These are phyloP conservation scores for Astrothelium subdiscretum DNA, from an alignment of 495 filamentous ascomycete genomes.

Conservation along the genomic window DNA sequence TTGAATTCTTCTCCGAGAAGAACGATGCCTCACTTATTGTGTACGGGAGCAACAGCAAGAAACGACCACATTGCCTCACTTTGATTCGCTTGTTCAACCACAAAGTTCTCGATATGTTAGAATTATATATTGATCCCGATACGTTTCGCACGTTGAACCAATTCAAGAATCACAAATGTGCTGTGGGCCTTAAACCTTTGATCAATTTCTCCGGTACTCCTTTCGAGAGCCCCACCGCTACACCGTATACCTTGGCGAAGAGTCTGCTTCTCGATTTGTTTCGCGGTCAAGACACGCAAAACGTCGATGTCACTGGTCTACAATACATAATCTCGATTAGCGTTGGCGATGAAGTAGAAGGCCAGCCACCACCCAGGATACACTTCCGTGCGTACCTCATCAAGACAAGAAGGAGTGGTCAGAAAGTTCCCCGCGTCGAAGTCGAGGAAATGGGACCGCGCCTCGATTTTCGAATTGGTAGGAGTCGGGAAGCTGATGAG, in stretches of 20 bases:
- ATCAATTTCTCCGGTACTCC: slow-evolving; percentile 72
- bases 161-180: slow-evolving; percentile 74
- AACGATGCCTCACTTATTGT: slow-evolving; percentile 78
- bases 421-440: slow-evolving; percentile 80
- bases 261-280: slow-evolving; percentile 86
- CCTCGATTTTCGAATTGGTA: slow-evolving; percentile 83
- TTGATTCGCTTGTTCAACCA: slow-evolving; percentile 70
- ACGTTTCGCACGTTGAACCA: slow-evolving; percentile 54
- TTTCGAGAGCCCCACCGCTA: slow-evolving; percentile 65
- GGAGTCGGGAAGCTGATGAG: slow-evolving; percentile 62
- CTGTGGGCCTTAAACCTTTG: slow-evolving; percentile 76
- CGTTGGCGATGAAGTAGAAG: slow-evolving; percentile 57
- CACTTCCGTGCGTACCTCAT: slow-evolving; percentile 79
- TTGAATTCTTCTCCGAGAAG: slow-evolving; percentile 91
- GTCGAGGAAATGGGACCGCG: slow-evolving; percentile 91
- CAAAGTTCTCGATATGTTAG: slow-evolving; percentile 86
- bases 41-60: slow-evolving; percentile 78
- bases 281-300: slow-evolving; percentile 57
- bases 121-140: slow-evolving; percentile 63
- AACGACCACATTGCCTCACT: slow-evolving; percentile 81
- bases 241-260: slow-evolving; percentile 71
- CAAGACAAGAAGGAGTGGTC: slow-evolving; percentile 70
- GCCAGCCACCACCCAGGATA: slow-evolving; percentile 52
- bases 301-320: slow-evolving; percentile 86
- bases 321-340: slow-evolving; percentile 74